phyloP scores from a whole-genome alignment of 108 stramenopile genomes.

The Cyclotella baltica region DNA sequence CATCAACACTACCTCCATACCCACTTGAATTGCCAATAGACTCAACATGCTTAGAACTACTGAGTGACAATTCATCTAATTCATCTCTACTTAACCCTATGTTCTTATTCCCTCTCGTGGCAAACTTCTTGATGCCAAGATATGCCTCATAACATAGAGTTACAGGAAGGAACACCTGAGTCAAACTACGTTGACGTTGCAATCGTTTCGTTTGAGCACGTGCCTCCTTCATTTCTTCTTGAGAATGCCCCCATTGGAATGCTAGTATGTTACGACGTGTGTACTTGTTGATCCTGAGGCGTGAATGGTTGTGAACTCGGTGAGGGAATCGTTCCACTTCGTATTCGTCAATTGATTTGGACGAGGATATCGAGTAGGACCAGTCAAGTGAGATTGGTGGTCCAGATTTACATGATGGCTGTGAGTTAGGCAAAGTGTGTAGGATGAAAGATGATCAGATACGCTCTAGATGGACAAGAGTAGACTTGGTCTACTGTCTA shows the following conservation, averaged over 20 bases:
- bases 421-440: not conserved
- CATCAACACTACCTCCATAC: too few relatives aligned
- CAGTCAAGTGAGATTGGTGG: slow-evolving; percentile 36
- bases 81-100: not conserved
- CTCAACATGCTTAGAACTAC: not conserved
- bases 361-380: slow-evolving; percentile 33
- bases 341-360: slow-evolving; percentile 35
- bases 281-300: slow-evolving; percentile 39
- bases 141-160: slow-evolving; percentile 26
- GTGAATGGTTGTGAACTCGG: slow-evolving; percentile 6
- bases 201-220: slow-evolving; percentile 17
- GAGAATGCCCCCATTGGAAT: slow-evolving; percentile 44
- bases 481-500: not conserved
- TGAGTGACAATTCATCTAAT: not conserved
- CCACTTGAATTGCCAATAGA: too few relatives aligned
- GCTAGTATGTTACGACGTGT: slow-evolving; percentile 37
- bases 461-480: not conserved
- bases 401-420: slow-evolving; percentile 17
- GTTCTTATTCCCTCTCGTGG: slow-evolving; percentile 10
- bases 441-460: not conserved
- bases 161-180: slow-evolving; percentile 17
- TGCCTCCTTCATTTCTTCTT: slow-evolving; percentile 48
- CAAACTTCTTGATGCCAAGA: slow-evolving; percentile 20
- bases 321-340: slow-evolving; percentile 25
- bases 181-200: slow-evolving; percentile 43